Percentiles rank a stretch among this genome's conserved stretches.
These are phyloP conservation scores for Scutellaria galericulata DNA, from an alignment of 257 asterid genomes.

Conservation along the genomic window DNA sequence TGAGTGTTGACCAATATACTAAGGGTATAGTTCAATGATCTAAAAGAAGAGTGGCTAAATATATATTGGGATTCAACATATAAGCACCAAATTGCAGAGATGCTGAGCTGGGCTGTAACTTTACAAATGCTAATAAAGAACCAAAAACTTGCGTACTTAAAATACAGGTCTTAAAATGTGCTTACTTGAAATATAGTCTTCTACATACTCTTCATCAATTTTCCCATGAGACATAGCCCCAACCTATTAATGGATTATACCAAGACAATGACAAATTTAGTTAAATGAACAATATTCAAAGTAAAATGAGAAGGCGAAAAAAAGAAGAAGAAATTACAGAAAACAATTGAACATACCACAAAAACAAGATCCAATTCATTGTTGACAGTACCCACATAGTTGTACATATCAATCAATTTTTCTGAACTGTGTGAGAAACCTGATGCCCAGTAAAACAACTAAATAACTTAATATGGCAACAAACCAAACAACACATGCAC, in stretches of 20 bases:
- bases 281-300: background rate
- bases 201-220: conserved; percentile 71
- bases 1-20: background rate
- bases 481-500: background rate
- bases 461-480: background rate
- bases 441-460: conserved; percentile 38
- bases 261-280: conserved; percentile 15
- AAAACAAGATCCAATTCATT: conserved; percentile 71
- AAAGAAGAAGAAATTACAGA: background rate
- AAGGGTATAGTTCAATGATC: background rate
- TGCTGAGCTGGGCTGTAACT: background rate
- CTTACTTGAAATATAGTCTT: conserved; percentile 83
- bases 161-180: conserved; percentile 51
- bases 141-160: conserved; percentile 56
- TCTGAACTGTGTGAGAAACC: conserved; percentile 95
- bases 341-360: conserved; percentile 63
- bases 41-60: background rate
- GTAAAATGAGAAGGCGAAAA: background rate
- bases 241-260: conserved; percentile 51
- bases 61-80: background rate
- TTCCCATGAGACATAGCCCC: conserved; percentile 98
- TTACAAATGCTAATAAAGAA: conserved; percentile 4
- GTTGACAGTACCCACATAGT: conserved; percentile 62
- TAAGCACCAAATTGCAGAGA: conserved; percentile 8
- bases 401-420: conserved; percentile 69